phyloP scores from a whole-genome alignment of 176 grass and related monocot genomes.

The Puccinellia tenuiflora region DNA sequence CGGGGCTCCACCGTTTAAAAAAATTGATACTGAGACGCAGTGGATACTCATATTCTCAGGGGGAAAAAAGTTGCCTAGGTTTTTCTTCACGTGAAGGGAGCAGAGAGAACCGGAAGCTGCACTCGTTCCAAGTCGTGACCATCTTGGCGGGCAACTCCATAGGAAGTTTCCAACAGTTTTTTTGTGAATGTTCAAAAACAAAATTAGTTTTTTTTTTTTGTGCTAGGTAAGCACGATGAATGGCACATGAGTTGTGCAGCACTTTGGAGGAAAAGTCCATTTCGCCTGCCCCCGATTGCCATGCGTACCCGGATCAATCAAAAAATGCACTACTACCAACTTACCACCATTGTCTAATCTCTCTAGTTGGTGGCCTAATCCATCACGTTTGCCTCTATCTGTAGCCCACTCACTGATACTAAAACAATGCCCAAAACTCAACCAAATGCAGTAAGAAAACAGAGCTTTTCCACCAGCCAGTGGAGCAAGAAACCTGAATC shows the following conservation, averaged over 20 bases:
- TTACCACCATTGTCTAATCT: not conserved
- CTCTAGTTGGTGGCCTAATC: not conserved
- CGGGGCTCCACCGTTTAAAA: too few species aligned
- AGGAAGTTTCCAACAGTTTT: conserved; percentile 12
- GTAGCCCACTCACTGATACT: not conserved
- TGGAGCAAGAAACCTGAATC: not conserved
- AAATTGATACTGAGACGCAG: too few species aligned
- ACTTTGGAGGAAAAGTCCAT: not conserved
- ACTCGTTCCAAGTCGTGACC: too few species aligned
- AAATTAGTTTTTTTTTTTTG: too few species aligned
- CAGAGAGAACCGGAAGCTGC: too few species aligned
- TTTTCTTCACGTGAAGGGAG: too few species aligned
- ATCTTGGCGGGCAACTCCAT: not conserved
- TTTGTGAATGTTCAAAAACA: too few species aligned
- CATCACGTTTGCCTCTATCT: not conserved
- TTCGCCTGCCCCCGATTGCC: not conserved
- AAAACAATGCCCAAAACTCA: not conserved
- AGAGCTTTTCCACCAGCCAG: not conserved
- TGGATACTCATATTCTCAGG: too few species aligned
- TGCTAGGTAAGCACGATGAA: not conserved
- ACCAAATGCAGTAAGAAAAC: not conserved
- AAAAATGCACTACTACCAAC: not conserved
- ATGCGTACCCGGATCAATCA: not conserved
- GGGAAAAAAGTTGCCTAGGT: too few species aligned
- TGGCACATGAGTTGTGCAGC: conserved; percentile 20